These are phyloP conservation scores for Streptanthus diversifolius DNA, from an alignment of 345 rosid species.

Conservation along the genomic window DNA sequence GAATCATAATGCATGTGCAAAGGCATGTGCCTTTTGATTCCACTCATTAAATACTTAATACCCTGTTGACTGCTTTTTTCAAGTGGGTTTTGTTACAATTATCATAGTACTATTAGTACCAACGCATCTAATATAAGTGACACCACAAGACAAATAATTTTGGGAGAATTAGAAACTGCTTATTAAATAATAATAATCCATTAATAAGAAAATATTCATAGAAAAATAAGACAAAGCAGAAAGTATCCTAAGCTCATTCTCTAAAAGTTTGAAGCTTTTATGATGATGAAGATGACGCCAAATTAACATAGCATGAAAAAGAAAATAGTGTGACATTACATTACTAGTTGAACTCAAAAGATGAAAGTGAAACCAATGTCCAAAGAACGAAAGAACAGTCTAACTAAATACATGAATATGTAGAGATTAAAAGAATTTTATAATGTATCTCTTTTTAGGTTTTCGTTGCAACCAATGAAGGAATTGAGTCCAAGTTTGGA, in stretches of 20 bases:
- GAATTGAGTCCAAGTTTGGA: constrained; percentile 58
- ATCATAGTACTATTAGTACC: neutral
- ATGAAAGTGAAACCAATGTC: constrained; percentile 25
- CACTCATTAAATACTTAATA: constrained; percentile 9
- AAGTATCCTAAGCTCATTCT: constrained; percentile 24
- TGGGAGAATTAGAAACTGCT: constrained; percentile 8
- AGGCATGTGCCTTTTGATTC: constrained; percentile 33
- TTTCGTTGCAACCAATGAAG: constrained; percentile 69
- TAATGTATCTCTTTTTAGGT: constrained; percentile 25
- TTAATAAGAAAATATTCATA: neutral
- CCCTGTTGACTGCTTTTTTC: constrained; percentile 29
- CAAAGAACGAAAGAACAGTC: constrained; percentile 20
- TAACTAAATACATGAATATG: constrained; percentile 30
- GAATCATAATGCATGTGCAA: constrained; percentile 36
- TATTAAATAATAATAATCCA: constrained; percentile 1
- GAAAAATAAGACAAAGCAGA: constrained; percentile 14
- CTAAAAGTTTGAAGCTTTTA: constrained; percentile 18
- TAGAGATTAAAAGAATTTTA: neutral
- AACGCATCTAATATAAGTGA: constrained; percentile 13
- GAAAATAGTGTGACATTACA: constrained; percentile 21
- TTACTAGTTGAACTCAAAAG: constrained; percentile 4
- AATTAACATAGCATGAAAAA: neutral
- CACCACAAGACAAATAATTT: constrained; percentile 14
- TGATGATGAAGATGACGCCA: constrained; percentile 24
- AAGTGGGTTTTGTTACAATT: constrained; percentile 3